Evolutionary conservation across 2,329 filamentous ascomycete species (phyloP).

Genomic region (Rhynchosporium agropyri): DNA sequence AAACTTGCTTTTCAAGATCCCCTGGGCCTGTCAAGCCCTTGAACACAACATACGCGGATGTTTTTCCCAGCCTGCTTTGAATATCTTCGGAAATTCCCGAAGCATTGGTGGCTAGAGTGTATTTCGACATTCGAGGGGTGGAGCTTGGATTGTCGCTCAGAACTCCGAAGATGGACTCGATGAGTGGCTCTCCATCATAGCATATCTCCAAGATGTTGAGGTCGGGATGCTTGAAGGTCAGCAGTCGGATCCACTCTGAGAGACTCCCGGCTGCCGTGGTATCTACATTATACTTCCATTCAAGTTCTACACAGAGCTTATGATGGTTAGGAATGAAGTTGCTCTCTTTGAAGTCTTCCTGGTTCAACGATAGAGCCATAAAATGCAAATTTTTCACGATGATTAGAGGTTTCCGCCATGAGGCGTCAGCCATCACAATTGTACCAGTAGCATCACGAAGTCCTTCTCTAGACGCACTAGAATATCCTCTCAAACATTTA

Average conservation of each 20-base stretch:
- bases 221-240: constrained; percentile 18
- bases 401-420: constrained; percentile 44
- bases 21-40: neutral
- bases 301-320: constrained; percentile 52
- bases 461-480: constrained; percentile 44
- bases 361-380: constrained; percentile 42
- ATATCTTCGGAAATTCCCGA: neutral
- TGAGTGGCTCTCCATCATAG: neutral
- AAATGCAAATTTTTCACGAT: constrained; percentile 51
- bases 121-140: constrained; percentile 11
- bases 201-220: constrained; percentile 18
- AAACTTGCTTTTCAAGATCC: constrained; percentile 11
- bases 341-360: constrained; percentile 33
- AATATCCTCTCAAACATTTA: constrained; percentile 47
- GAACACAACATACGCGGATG: constrained; percentile 1
- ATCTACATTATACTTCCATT: constrained; percentile 44
- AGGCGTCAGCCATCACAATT: constrained; percentile 48
- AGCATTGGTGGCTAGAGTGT: neutral
- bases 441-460: constrained; percentile 47
- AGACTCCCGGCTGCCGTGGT: constrained; percentile 2
- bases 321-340: constrained; percentile 53
- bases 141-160: constrained; percentile 5
- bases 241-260: constrained; percentile 15
- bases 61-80: neutral
- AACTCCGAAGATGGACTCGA: neutral